Conservation (phyloP, 495 filamentous ascomycete genomes). For the Tuber melanosporum region DNA sequence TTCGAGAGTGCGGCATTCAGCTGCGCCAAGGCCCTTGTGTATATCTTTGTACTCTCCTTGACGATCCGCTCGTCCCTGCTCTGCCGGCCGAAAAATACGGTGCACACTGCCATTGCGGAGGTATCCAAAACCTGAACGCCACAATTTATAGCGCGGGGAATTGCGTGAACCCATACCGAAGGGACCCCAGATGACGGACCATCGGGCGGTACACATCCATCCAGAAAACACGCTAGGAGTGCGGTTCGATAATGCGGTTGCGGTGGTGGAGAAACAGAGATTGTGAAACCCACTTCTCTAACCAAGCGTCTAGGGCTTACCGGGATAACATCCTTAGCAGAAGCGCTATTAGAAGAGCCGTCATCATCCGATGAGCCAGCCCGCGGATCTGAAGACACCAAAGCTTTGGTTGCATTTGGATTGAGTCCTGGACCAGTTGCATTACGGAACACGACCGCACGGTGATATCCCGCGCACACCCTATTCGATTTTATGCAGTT, state of each 20-base stretch:
- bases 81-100: background rate
- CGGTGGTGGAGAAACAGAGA: background rate
- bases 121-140: background rate
- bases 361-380: background rate
- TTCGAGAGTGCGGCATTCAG: background rate
- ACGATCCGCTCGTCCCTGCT: background rate
- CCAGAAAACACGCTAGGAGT: background rate
- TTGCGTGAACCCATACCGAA: background rate
- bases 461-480: background rate
- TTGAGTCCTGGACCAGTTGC: background rate
- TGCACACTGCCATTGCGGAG: background rate
- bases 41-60: background rate
- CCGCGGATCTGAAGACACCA: background rate
- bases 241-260: background rate
- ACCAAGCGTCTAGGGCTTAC: background rate
- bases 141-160: background rate
- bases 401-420: background rate
- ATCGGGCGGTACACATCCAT: background rate
- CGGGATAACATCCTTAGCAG: background rate
- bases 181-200: background rate
- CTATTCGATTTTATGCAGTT: constrained; percentile 1
- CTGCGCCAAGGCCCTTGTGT: background rate
- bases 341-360: background rate
- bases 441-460: background rate
- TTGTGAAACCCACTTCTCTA: background rate